Percentiles rank a stretch among this genome's conserved stretches.
These are phyloP conservation scores for Monilinia fructicola DNA, from an alignment of 2,329 filamentous ascomycete species.

Conservation along the genomic window DNA sequence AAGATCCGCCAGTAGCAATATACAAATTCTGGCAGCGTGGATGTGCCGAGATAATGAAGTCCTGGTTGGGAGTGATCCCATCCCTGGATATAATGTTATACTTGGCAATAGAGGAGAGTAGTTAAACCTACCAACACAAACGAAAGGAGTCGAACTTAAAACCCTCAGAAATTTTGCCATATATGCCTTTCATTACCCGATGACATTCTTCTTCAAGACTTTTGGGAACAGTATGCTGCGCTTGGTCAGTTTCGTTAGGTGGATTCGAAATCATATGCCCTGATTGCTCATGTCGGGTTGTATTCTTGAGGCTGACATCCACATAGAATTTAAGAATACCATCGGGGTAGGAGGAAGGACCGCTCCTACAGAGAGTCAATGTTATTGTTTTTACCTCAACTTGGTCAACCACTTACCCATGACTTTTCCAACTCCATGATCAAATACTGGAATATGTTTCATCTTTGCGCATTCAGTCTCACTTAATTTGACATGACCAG, in stretches of 20 bases:
- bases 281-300: conserved; percentile 46
- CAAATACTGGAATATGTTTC: conserved; percentile 53
- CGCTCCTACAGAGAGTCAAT: conserved; percentile 26
- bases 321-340: conserved; percentile 62
- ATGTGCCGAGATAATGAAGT: conserved; percentile 59
- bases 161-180: conserved; percentile 45
- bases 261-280: conserved; percentile 55
- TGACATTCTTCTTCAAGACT: conserved; percentile 47
- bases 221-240: conserved; percentile 44
- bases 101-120: background rate
- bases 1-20: conserved; percentile 61
- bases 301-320: conserved; percentile 58
- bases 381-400: background rate
- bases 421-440: conserved; percentile 46
- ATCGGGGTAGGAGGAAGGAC: conserved; percentile 49
- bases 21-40: conserved; percentile 55
- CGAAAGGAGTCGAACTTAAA: conserved; percentile 46
- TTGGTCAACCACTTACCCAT: conserved; percentile 42
- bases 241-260: conserved; percentile 46
- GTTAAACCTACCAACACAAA: conserved; percentile 46
- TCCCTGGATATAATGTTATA: conserved; percentile 48
- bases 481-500: conserved; percentile 49
- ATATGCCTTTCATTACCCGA: conserved; percentile 45
- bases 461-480: conserved; percentile 50
- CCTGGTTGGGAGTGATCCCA: conserved; percentile 59